Evolutionary conservation across 1,284 basidiomycete genomes (phyloP).

Genomic region (Cutaneotrichosporon sp.): DNA sequence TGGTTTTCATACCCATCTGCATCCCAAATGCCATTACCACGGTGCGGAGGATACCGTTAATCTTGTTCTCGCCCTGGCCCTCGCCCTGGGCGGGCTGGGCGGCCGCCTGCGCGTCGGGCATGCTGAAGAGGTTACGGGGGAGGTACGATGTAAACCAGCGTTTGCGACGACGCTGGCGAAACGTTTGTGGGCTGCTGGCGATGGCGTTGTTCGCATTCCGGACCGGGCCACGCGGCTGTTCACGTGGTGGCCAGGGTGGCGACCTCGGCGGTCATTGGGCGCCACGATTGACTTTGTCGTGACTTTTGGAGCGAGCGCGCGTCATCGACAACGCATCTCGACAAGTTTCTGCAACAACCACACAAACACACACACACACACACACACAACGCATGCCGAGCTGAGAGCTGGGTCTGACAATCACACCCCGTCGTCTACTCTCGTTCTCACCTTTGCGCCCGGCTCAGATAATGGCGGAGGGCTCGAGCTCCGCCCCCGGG

Average conservation of each 20-base stretch:
- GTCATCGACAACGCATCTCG: too few species aligned
- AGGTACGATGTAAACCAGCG: too few species aligned
- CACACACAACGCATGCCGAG: not conserved
- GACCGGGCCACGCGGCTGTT: too few species aligned
- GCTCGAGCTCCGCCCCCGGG: not conserved
- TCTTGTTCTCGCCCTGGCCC: constrained; percentile 17
- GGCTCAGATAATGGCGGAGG: not conserved
- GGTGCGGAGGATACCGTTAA: constrained; percentile 17
- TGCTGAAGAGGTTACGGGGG: too few species aligned
- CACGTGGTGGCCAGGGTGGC: too few species aligned
- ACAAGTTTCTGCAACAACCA: too few species aligned
- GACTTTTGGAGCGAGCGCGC: too few species aligned
- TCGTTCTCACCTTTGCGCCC: not conserved
- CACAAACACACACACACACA: not conserved
- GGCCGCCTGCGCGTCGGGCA: constrained; percentile 8
- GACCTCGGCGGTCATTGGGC: too few species aligned
- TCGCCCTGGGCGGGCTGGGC: constrained; percentile 13
- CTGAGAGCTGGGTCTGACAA: not conserved
- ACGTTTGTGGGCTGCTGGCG: too few species aligned
- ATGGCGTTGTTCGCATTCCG: too few species aligned
- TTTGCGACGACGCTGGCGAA: too few species aligned
- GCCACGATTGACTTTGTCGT: too few species aligned
- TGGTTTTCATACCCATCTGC: constrained; percentile 30
- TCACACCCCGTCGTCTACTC: not conserved
- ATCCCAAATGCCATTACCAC: constrained; percentile 33